Conservation (phyloP, 805 yeast genomes). For the Lachancea kluyveri region DNA sequence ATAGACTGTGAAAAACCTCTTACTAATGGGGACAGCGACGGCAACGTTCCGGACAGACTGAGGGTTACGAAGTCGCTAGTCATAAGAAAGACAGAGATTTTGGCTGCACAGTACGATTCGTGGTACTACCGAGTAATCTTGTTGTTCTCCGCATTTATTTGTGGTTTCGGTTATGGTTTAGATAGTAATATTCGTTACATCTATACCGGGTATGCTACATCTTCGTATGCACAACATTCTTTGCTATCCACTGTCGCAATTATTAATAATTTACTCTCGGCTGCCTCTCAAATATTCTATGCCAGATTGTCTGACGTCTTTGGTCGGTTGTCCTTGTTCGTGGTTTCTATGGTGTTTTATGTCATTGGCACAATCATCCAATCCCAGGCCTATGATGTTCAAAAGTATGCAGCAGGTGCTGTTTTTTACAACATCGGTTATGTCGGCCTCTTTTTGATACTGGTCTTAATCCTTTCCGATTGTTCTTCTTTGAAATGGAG, state of each 20-base stretch:
- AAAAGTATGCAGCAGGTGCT: constrained; percentile 51
- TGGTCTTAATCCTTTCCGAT: constrained; percentile 58
- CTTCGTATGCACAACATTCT: constrained; percentile 43
- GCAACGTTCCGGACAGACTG: constrained; percentile 2
- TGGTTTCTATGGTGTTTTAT: constrained; percentile 42
- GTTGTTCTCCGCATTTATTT: constrained; percentile 39
- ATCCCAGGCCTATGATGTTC: constrained; percentile 46
- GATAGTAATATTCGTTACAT: constrained; percentile 44
- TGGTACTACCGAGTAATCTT: constrained; percentile 32
- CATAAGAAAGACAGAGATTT: constrained; percentile 43
- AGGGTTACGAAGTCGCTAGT: constrained; percentile 34
- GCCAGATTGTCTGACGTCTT: constrained; percentile 51
- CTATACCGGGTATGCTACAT: constrained; percentile 48
- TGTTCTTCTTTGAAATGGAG: constrained; percentile 67
- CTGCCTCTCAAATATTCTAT: constrained; percentile 50
- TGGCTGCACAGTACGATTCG: constrained; percentile 38
- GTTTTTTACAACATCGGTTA: constrained; percentile 47
- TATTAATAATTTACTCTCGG: constrained; percentile 48
- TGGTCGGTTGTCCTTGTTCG: constrained; percentile 45
- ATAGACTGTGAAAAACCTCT: no score
- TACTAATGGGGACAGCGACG: no score
- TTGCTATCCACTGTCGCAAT: constrained; percentile 45
- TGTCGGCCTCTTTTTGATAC: constrained; percentile 53
- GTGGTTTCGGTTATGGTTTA: constrained; percentile 49
- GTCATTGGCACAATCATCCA: constrained; percentile 50